Base-by-base conservation (phyloP, 1,139 yeast genomes). In the Suhomyces bribrorum region DNA sequence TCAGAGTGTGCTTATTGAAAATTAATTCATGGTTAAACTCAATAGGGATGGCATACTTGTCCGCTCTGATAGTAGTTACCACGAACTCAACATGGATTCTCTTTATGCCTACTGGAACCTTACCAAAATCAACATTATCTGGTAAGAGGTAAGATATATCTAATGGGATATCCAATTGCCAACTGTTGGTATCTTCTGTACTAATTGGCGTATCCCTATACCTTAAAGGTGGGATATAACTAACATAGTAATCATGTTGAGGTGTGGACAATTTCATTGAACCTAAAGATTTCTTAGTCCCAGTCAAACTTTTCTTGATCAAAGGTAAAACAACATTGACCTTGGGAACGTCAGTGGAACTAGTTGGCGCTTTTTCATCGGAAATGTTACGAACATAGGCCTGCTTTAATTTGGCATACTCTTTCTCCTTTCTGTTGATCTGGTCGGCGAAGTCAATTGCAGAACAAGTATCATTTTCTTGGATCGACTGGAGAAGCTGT, bases 161-260 rank as follows among this genome's bases (percentile, higher is more conserved):
- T 17, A 69, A 26, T 1, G 75, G 75, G 13, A 71, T 49, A 5
- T 52, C 45, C 2, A 67, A 16, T 14, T 56, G 56, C 66, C 73
- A 62, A 17, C 58, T 44, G 1, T 52, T 37, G n/a, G 48, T 41
- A 22, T 46, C 49, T 4, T 41, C 40, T 2, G 34, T 34, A 7
- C 31, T 31, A 2, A 37, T 29, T 4, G 42, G 40, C 2, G 29
- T 32, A 14, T 32, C 33, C 38, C 70, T 48, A 37, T 53, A 59
- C 15, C 49, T 46, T 12, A 44, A 37, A 3, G 74, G 73, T 3
- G 69, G 61, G 16, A 69, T 59, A 43, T 69, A 70, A 15, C 53
- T 54, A 7, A 71, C 41, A 7, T 42, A 26, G 37, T 64, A 60
- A 22, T 53, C 56, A 1, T 38, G 45, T 34, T 56, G 58, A 3